Percentiles rank a stretch among this genome's conserved stretches.
Conservation (phyloP, 345 rosid species). For the Triadica sebifera region DNA sequence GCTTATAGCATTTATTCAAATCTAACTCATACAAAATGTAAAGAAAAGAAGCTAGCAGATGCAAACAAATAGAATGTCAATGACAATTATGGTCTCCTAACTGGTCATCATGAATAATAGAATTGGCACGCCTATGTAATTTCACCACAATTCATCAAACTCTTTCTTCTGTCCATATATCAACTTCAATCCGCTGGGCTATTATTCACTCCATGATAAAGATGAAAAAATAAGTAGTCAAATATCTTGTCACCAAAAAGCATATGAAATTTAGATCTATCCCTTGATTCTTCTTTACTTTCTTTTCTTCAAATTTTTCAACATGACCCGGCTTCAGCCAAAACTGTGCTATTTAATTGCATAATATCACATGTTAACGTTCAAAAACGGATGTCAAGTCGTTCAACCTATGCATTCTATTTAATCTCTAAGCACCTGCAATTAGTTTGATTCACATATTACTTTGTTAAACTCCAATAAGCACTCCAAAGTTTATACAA, state of each 20-base stretch:
- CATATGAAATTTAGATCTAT: not conserved
- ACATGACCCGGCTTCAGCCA: not conserved
- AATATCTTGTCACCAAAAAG: not conserved
- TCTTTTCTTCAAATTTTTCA: not conserved
- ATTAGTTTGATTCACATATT: not conserved
- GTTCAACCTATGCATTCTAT: not conserved
- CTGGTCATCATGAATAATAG: not conserved
- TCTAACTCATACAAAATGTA: too few relatives aligned
- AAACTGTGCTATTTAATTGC: not conserved
- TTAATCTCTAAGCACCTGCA: not conserved
- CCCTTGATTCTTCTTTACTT: not conserved
- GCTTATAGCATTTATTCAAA: not conserved
- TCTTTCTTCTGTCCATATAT: not conserved
- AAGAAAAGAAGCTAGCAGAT: not conserved
- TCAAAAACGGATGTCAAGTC: not conserved
- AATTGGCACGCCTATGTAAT: not conserved
- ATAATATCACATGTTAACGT: not conserved
- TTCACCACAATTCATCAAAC: not conserved
- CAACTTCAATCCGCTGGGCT: not conserved
- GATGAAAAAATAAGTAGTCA: not conserved
- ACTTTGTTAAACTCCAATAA: too few relatives aligned
- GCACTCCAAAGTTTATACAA: too few relatives aligned
- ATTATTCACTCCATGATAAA: not conserved
- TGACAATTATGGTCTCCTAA: not conserved
- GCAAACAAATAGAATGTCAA: not conserved